phyloP scores from a whole-genome alignment of 1,284 basidiomycete genomes.

The Apiotrichum domesticum region DNA sequence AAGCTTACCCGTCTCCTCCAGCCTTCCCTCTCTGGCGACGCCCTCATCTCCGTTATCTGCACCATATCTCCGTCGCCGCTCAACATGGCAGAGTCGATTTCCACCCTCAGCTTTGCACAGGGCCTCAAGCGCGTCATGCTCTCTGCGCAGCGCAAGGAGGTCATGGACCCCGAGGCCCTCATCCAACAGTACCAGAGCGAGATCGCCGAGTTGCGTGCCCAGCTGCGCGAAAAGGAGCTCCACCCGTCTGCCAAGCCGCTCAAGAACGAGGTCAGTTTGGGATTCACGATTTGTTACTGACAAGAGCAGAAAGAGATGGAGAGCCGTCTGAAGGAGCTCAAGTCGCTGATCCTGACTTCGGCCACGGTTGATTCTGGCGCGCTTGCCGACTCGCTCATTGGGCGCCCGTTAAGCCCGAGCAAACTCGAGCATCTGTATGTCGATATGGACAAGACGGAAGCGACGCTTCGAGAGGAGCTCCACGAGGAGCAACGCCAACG shows the following conservation, averaged over 20 bases:
- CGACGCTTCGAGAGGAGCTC: constrained; percentile 74
- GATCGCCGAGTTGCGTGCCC: constrained; percentile 65
- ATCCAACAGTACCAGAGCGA: constrained; percentile 81
- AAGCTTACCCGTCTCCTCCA: constrained; percentile 90
- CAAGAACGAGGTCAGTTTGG: constrained; percentile 12
- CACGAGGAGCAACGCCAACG: constrained; percentile 67
- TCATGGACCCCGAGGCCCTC: constrained; percentile 85
- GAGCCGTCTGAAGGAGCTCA: constrained; percentile 71
- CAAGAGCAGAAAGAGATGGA: constrained; percentile 61
- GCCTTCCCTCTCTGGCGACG: constrained; percentile 88
- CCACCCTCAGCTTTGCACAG: constrained; percentile 76
- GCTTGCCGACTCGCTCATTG: constrained; percentile 45
- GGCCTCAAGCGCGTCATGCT: constrained; percentile 55
- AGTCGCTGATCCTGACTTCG: constrained; percentile 78
- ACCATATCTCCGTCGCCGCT: constrained; percentile 75
- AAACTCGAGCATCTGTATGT: constrained; percentile 54
- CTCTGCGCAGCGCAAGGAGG: constrained; percentile 84
- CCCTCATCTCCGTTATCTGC: constrained; percentile 91
- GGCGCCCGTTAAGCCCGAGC: constrained; percentile 66
- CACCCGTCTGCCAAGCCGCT: constrained; percentile 54
- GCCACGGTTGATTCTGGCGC: constrained; percentile 53
- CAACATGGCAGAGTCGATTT: constrained; percentile 71
- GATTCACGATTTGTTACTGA: not conserved
- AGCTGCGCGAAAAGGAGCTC: constrained; percentile 41
- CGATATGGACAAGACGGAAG: constrained; percentile 76